Evolutionary conservation across 83 land plant species (phyloP), one percentile per base, ranked within the genome.

Genomic region (Thuja plicata): DNA sequence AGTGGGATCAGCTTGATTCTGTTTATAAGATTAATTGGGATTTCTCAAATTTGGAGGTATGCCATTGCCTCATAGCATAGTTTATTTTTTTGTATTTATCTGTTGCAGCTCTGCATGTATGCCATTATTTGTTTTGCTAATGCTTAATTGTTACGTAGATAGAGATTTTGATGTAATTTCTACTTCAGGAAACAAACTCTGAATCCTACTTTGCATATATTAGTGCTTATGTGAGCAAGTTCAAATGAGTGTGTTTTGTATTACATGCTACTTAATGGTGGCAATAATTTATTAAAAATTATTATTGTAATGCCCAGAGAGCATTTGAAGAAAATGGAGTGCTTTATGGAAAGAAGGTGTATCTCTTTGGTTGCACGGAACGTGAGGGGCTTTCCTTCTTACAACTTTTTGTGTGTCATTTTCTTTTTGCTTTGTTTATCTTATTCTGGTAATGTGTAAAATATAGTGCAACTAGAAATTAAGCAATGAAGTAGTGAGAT

Each of bases 1-100:
- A 97, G 99, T 98, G 99, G 99, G 97, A 97, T 88, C 97, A 98
- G 73, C 89, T 97, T 89, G 99, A 98, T 88, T 80, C 90, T 9
- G 90, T 98, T 15, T 96, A 94, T 60, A 92, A 97, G 46, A 90
- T 92, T 90, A 91, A 97, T 12, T 98, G 99, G 99, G 91, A 95
- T 83, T 98, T 98, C 81, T 88, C 97, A 54, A 97, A 97, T 81
- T 89, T 98, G 48, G 99, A 98, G 93, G 99, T 97, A 81, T 81
- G 93, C 48, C n/a, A 45, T 70, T 88, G 43, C 91, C 34, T 83
- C 57, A 17, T 16, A 38, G 37, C 16, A 57, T 55, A 13, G 54
- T 41, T 16, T 27, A 40, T 2, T 16, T 55, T 37, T 77, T 76
- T 73, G 8, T 89, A 86, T 54, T 48, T 48, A 48, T 34, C 7